Evolutionary conservation across 345 rosid genomes (phyloP), one percentile per base, ranked within the genome.

Genomic region (Turritis glabra): DNA sequence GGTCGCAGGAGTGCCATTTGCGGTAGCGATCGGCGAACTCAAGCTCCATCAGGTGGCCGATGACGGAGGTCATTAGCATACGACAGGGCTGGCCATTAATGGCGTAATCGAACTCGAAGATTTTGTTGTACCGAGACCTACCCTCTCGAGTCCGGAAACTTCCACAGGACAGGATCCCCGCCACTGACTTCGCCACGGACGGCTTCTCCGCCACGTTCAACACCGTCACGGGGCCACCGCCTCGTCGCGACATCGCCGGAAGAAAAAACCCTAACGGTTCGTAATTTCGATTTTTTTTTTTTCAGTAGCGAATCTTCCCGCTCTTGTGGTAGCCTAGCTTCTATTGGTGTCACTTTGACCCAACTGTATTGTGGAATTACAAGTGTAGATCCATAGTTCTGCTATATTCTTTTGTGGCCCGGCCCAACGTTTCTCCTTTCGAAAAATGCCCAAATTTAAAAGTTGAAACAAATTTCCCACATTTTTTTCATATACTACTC

Each of bases 191-290:
- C 77, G 98, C 98, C 75, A 94, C 98, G n/a, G 96, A 94, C 17
- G 98, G 98, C 82, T 94, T 94, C 89, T 94, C 98, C 77, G 98
- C 98, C 82, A 94, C 98, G 62, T 87, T 94, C 55, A 94, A 70
- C 19, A 89, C 97, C 27, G 79, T 82, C 56, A 88, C 83, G 67
- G 85, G 71, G 1, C 87, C 80, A 70, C 89, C 83, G 32, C 85
- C 85, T 53, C 85, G 75, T 33, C 87, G 79, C 33, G 89, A 76
- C 90, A 86, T 86, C 62, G 66, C 54, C 69, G 73, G 67, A 1
- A 62, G 21, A 35, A 22, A 46, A 63, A 70, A 22, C 53, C 80
- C 64, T 68, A 74, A 40, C 35, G 55, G 47, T 19, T 73, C 5
- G 22, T 53, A 14, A 57, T 55, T 56, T 66, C 68, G 53, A 27